Conservation (phyloP, 108 stramenopile genomes). For the Conticribra guillardii region DNA sequence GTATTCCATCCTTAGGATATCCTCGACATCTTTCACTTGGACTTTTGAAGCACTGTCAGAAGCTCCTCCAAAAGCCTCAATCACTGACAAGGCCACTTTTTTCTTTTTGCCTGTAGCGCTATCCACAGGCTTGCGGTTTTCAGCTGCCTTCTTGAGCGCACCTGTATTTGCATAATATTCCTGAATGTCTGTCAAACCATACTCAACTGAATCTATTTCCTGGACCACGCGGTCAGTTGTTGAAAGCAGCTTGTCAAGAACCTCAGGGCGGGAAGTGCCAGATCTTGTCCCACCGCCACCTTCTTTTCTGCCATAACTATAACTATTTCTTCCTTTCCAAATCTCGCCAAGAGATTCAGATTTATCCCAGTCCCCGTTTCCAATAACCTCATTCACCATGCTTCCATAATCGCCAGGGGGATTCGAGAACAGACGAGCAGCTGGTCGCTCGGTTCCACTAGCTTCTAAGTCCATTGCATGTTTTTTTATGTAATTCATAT, state of each 20-base stretch:
- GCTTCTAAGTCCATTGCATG: constrained; percentile 63
- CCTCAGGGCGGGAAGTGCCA: constrained; percentile 70
- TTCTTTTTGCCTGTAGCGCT: constrained; percentile 48
- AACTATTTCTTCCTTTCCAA: constrained; percentile 78
- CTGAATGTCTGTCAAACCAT: constrained; percentile 87
- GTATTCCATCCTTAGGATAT: constrained; percentile 84
- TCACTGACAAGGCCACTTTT: constrained; percentile 74
- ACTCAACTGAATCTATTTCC: constrained; percentile 89
- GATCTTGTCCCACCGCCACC: constrained; percentile 49
- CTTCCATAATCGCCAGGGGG: constrained; percentile 79
- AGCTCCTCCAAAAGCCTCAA: constrained; percentile 78
- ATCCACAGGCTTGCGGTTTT: constrained; percentile 64
- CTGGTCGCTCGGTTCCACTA: constrained; percentile 69
- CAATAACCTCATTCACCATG: constrained; percentile 87
- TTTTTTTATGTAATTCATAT: constrained; percentile 83
- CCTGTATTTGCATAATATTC: constrained; percentile 87
- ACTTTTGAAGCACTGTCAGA: constrained; percentile 42
- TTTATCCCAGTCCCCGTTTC: constrained; percentile 85
- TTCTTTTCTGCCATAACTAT: constrained; percentile 76
- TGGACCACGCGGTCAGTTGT: constrained; percentile 88
- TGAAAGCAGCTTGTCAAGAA: constrained; percentile 70
- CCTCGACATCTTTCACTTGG: constrained; percentile 83
- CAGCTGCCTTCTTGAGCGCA: constrained; percentile 87
- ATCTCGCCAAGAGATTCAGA: constrained; percentile 77
- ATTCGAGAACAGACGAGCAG: constrained; percentile 82